phyloP scores from a whole-genome alignment of 441 rosid genomes.

The Erodium moschatum region DNA sequence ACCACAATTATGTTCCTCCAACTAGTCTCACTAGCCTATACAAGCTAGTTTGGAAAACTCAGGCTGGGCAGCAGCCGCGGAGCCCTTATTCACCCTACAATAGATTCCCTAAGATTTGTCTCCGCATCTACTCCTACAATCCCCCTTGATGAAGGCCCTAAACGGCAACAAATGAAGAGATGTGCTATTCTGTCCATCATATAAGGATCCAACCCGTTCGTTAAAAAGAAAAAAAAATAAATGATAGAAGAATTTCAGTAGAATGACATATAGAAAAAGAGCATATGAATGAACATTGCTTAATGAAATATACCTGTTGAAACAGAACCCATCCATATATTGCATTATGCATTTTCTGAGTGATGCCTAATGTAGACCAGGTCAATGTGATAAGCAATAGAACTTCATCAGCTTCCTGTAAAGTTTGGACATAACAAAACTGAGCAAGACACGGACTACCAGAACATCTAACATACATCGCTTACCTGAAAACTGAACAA shows the following conservation, averaged over 20 bases:
- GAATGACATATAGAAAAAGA: not conserved
- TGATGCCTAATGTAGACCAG: slow-evolving; percentile 89
- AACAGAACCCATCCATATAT: slow-evolving; percentile 76
- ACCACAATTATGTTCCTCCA: not conserved
- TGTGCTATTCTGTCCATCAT: not conserved
- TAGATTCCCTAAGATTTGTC: not conserved
- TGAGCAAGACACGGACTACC: slow-evolving; percentile 18
- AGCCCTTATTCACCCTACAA: slow-evolving; percentile 1
- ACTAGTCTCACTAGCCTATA: slow-evolving; percentile 1
- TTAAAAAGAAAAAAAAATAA: not conserved
- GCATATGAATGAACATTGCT: not conserved
- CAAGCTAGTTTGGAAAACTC: not conserved
- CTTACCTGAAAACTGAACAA: slow-evolving; percentile 19
- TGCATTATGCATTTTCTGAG: slow-evolving; percentile 66
- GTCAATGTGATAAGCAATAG: slow-evolving; percentile 54
- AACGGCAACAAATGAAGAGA: not conserved
- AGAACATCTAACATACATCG: slow-evolving; percentile 10
- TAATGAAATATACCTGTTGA: slow-evolving; percentile 56
- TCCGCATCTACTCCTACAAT: not conserved
- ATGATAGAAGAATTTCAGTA: not conserved
- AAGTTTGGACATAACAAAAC: slow-evolving; percentile 21
- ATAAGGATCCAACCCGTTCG: not conserved
- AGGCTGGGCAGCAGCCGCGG: not conserved
- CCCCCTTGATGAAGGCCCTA: not conserved
- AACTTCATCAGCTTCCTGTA: slow-evolving; percentile 65